Evolutionary conservation across 371 early-diverging fungal species (phyloP), one percentile per base, ranked within the genome.

Genomic region (Mycotypha africana): DNA sequence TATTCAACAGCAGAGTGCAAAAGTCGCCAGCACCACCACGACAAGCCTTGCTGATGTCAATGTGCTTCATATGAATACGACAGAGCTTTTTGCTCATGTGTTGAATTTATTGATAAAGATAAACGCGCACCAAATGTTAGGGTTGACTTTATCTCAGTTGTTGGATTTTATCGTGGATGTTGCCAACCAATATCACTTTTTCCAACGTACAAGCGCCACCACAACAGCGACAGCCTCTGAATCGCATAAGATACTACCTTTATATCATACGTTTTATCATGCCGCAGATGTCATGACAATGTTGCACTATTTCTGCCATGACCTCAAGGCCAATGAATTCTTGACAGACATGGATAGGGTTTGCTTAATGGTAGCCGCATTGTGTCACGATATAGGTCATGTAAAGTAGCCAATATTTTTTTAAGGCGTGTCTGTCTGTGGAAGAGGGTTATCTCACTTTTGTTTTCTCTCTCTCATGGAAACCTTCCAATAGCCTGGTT

Each of bases 321-420:
- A 84, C 30, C 62, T 85, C 57, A 67, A 66, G 28, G 82, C 83
- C 9, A 60, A 67, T 4, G 74, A 74, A 12, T 83, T 82, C 41
- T 51, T 90, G 3, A 65, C 81, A 16, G 53, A 72, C 21, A 58
- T 77, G n/a, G 91, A 91, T 47, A 69, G 81, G 47, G 75, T 83
- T 5, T 71, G 80, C n/a, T 59, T 92, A 36, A 62, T 94, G 31
- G 68, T 94, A 11, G 83, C 89, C 33, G 93, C 87, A n/a, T 63
- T 94, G 26, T 89, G 91, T 58, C 95, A 94, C 56, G 95, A 94
- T 51, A 80, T 85, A 17, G 87, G 91, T 35, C 95, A 94, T 69
- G 89, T 88, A 85, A 80, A n/a, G n/a, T n/a, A n/a, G n/a, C n/a
- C n/a, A n/a, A n/a, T n/a, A n/a, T n/a, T n/a, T n/a, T n/a, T n/a